Percentiles rank a stretch among this genome's conserved stretches.
These are phyloP conservation scores for Globisporangium recalcitrans DNA, from an alignment of 352 stramenopile species.

Conservation along the genomic window DNA sequence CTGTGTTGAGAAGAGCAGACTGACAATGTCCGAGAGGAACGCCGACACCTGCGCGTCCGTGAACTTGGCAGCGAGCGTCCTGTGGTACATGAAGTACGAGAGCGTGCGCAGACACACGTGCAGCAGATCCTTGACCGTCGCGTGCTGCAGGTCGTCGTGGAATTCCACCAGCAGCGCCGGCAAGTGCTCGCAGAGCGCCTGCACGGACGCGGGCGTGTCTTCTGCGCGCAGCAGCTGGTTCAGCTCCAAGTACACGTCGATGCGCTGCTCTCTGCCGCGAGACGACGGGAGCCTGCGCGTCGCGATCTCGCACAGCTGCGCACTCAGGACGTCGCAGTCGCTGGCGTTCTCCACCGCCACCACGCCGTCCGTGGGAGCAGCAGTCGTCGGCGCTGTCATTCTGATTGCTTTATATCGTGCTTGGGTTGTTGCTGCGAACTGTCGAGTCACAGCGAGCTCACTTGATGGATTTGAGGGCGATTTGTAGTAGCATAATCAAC, in stretches of 20 bases:
- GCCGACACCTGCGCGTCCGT: slow-evolving; percentile 30
- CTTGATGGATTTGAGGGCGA: too few relatives aligned
- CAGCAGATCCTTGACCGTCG: slow-evolving; percentile 31
- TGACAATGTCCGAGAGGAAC: slow-evolving; percentile 47
- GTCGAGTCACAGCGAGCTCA: too few relatives aligned
- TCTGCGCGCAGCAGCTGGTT: slow-evolving; percentile 52
- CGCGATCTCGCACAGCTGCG: slow-evolving; percentile 31
- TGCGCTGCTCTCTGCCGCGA: slow-evolving; percentile 29
- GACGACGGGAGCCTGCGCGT: slow-evolving; percentile 29
- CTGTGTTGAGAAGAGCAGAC: slow-evolving; percentile 43
- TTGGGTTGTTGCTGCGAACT: too few relatives aligned
- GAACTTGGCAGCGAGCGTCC: slow-evolving; percentile 32
- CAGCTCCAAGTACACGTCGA: slow-evolving; percentile 53
- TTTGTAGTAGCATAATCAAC: too few relatives aligned
- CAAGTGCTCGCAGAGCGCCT: slow-evolving; percentile 30
- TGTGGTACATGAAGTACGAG: slow-evolving; percentile 66
- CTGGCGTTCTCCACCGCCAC: neutral
- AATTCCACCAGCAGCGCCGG: slow-evolving; percentile 36
- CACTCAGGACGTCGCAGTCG: neutral
- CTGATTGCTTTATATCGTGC: too few relatives aligned
- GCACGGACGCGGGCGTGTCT: slow-evolving; percentile 44
- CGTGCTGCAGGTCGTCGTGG: slow-evolving; percentile 40
- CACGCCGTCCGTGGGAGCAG: neutral
- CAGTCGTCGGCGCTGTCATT: neutral
- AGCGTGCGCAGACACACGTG: slow-evolving; percentile 47